Percentiles rank a stretch among this genome's conserved stretches.
These are phyloP conservation scores for Oleoguttula mirabilis DNA, from an alignment of 495 filamentous ascomycete genomes.

Conservation along the genomic window DNA sequence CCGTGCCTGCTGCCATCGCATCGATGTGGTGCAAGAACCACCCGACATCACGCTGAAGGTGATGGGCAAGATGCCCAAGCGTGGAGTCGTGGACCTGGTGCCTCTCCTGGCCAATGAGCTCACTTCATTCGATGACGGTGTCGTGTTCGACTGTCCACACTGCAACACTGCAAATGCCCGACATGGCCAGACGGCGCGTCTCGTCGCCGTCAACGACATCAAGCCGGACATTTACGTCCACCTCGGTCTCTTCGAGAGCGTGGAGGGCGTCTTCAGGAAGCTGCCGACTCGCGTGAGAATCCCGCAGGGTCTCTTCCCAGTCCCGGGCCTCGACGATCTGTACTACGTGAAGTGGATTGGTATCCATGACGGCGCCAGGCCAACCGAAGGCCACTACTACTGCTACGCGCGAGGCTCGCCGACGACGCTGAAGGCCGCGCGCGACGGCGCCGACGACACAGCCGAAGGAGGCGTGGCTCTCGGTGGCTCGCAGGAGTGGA, in stretches of 20 bases:
- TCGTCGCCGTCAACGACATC: not conserved
- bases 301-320: not conserved
- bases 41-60: not conserved
- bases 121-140: not conserved
- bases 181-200: not conserved
- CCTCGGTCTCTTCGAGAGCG: not conserved
- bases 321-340: not conserved
- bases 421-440: not conserved
- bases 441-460: not conserved
- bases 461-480: not conserved
- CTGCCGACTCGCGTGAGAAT: not conserved
- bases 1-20: not conserved
- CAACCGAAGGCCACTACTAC: not conserved
- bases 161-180: not conserved
- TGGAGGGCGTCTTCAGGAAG: not conserved
- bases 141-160: not conserved
- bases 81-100: not conserved
- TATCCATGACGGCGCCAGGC: not conserved
- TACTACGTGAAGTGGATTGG: not conserved
- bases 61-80: not conserved
- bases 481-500: not conserved
- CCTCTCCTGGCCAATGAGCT: not conserved
- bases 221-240: not conserved
- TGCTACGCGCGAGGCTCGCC: not conserved
- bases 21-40: not conserved